phyloP scores from a whole-genome alignment of 2,329 filamentous ascomycete species.

The Claviceps paspali region DNA sequence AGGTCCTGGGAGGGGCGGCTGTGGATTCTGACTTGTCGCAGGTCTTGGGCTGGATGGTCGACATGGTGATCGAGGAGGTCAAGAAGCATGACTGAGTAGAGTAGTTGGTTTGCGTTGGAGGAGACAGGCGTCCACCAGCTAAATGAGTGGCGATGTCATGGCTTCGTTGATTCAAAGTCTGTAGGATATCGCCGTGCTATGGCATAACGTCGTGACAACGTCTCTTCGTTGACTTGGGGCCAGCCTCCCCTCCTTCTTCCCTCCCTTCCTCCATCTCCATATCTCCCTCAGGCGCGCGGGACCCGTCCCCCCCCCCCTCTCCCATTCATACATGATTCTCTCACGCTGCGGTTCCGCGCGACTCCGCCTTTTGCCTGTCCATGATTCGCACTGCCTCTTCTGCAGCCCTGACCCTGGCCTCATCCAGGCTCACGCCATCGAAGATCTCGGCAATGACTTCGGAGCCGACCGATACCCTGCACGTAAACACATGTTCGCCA shows the following conservation, averaged over 20 bases:
- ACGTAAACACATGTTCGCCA: constrained; percentile 21
- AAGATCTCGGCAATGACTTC: constrained; percentile 28
- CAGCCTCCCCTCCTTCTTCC: no score
- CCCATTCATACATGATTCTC: background rate
- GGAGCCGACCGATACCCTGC: constrained; percentile 34
- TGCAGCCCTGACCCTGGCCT: constrained; percentile 41
- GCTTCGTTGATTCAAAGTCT: no score
- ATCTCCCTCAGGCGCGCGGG: no score
- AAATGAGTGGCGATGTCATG: no score
- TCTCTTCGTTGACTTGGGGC: no score
- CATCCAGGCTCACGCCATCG: constrained; percentile 31
- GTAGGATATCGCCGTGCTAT: no score
- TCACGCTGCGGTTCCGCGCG: background rate
- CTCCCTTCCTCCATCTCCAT: no score
- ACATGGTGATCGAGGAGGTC: constrained; percentile 37
- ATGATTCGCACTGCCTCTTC: constrained; percentile 29
- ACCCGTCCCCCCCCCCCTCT: no score
- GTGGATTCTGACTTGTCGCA: constrained; percentile 43
- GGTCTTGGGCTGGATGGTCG: constrained; percentile 54
- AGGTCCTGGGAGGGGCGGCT: constrained; percentile 30
- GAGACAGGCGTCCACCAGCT: background rate
- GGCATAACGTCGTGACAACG: no score
- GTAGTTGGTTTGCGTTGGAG: background rate
- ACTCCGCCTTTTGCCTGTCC: constrained; percentile 9
- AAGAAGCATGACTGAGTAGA: constrained; percentile 11